Evolutionary conservation across 2,329 filamentous ascomycete species (phyloP).

Genomic region (Sarocladiaceae sp.): DNA sequence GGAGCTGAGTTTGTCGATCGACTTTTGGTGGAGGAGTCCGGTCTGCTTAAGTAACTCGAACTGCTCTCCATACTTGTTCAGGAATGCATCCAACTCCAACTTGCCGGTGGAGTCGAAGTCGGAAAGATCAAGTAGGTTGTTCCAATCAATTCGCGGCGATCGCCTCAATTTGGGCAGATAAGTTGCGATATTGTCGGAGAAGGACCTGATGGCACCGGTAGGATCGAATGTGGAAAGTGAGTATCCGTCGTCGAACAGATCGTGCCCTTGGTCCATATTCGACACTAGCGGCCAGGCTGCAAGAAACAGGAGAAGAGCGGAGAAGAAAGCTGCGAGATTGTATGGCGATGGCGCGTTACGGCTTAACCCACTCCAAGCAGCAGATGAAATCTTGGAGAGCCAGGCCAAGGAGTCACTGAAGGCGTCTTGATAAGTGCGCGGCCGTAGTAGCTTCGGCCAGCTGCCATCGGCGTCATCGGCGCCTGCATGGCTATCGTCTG

Average conservation of each 20-base stretch:
- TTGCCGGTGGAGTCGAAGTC: slow-evolving; percentile 3
- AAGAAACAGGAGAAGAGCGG: background rate
- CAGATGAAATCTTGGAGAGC: background rate
- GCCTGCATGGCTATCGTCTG: slow-evolving; percentile 11
- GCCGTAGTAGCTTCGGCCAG: slow-evolving; percentile 23
- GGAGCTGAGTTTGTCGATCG: slow-evolving; percentile 36
- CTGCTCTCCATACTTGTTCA: slow-evolving; percentile 7
- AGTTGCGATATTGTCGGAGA: background rate
- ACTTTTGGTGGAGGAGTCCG: slow-evolving; percentile 26
- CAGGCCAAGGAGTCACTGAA: slow-evolving; percentile 8
- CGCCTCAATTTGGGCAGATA: background rate
- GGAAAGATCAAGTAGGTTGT: background rate
- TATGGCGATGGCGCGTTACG: background rate
- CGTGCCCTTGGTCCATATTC: slow-evolving; percentile 13
- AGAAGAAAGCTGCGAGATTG: background rate
- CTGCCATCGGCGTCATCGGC: slow-evolving; percentile 2
- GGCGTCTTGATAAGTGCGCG: slow-evolving; percentile 23
- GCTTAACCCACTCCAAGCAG: background rate
- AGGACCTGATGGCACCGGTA: background rate
- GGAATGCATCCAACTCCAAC: background rate
- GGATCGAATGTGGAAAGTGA: background rate
- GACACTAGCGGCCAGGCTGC: slow-evolving; percentile 20
- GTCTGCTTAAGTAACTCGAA: slow-evolving; percentile 8
- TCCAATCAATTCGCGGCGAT: background rate
- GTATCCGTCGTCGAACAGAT: background rate